Evolutionary conservation across 2,329 filamentous ascomycete species (phyloP).

Genomic region (Scedosporium apiospermum): DNA sequence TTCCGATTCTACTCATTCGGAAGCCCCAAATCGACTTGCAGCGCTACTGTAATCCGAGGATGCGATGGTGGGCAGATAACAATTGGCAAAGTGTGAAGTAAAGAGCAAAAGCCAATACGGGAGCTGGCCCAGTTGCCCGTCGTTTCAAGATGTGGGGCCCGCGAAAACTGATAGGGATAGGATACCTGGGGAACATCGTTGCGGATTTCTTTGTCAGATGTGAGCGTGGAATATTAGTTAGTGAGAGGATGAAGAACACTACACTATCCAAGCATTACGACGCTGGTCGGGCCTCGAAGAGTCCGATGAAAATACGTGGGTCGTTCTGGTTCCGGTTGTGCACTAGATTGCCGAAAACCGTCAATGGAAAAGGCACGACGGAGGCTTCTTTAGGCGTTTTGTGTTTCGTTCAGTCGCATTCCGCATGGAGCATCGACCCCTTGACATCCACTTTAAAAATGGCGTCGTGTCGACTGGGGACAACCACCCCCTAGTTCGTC

Average conservation of each 20-base stretch:
- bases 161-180: background rate
- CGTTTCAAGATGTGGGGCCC: background rate
- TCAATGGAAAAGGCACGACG: background rate
- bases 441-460: too few relatives aligned
- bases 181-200: too few relatives aligned
- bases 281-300: background rate
- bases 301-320: background rate
- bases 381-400: background rate
- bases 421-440: background rate
- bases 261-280: background rate
- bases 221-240: too few relatives aligned
- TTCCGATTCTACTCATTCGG: too few relatives aligned
- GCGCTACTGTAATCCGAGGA: too few relatives aligned
- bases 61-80: too few relatives aligned
- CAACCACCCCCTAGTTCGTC: background rate
- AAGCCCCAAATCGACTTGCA: too few relatives aligned
- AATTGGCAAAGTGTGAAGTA: too few relatives aligned
- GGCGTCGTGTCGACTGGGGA: too few relatives aligned
- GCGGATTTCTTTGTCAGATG: too few relatives aligned
- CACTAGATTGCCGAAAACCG: background rate
- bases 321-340: background rate
- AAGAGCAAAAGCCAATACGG: too few relatives aligned
- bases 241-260: too few relatives aligned
- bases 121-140: background rate
- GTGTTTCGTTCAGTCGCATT: background rate